Conservation (phyloP, 2,329 filamentous ascomycete genomes). For the Monosporascus sp. region DNA sequence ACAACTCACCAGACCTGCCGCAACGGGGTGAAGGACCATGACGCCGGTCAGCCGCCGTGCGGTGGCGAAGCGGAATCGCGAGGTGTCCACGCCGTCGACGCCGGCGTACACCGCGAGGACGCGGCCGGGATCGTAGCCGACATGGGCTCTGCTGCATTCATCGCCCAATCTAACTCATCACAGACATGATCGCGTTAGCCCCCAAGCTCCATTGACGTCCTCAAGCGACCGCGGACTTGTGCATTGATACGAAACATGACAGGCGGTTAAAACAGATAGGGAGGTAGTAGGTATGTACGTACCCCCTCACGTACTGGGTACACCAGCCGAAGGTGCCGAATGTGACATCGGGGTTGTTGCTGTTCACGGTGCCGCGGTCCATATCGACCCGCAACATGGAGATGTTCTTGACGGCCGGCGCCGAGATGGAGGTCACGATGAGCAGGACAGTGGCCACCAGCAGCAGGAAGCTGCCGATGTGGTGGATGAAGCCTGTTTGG, state of each 20-base stretch:
- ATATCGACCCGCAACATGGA: slow-evolving; percentile 35
- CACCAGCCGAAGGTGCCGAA: slow-evolving; percentile 46
- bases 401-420: slow-evolving; percentile 39
- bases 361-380: slow-evolving; percentile 19
- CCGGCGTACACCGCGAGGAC: slow-evolving; percentile 10
- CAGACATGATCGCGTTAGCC: too few relatives aligned
- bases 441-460: slow-evolving; percentile 39
- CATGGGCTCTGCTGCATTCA: slow-evolving; percentile 14
- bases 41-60: slow-evolving; percentile 35
- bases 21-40: slow-evolving; percentile 36
- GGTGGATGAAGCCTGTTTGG: slow-evolving; percentile 31
- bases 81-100: slow-evolving; percentile 24
- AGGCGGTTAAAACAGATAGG: neutral
- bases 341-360: slow-evolving; percentile 19
- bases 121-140: slow-evolving; percentile 23
- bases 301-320: slow-evolving; percentile 11
- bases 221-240: too few relatives aligned
- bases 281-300: slow-evolving; percentile 5
- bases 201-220: too few relatives aligned
- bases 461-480: slow-evolving; percentile 39
- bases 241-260: neutral
- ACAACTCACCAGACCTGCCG: slow-evolving; percentile 14
- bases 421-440: slow-evolving; percentile 40
- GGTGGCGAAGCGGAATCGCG: slow-evolving; percentile 29
- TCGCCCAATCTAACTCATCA: slow-evolving; percentile 7